Conservation (phyloP, 305 asterid species). For the Plantago coronopus region DNA sequence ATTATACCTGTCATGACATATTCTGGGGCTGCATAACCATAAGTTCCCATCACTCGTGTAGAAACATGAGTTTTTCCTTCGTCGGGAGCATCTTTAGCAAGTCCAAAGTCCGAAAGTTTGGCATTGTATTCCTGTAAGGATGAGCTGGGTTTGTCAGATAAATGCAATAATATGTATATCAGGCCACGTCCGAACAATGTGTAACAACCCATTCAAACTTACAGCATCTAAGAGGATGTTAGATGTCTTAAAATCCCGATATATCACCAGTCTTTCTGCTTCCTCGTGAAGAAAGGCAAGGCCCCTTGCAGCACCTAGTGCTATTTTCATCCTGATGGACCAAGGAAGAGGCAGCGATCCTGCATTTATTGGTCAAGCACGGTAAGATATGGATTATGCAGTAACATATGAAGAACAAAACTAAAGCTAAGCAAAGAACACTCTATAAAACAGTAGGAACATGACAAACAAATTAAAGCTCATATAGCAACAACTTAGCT, state of each 20-base stretch:
- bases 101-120: slow-evolving; percentile 96
- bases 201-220: slow-evolving; percentile 24
- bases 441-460: no score
- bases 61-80: slow-evolving; percentile 95
- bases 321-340: slow-evolving; percentile 95
- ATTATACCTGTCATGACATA: slow-evolving; percentile 93
- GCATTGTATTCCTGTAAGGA: slow-evolving; percentile 81
- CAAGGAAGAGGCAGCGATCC: slow-evolving; percentile 98
- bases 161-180: neutral
- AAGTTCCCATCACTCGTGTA: slow-evolving; percentile 98
- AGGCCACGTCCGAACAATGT: slow-evolving; percentile 4
- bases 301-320: slow-evolving; percentile 94
- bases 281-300: slow-evolving; percentile 96
- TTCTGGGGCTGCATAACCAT: slow-evolving; percentile 98
- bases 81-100: slow-evolving; percentile 97
- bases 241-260: slow-evolving; percentile 95
- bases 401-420: no score
- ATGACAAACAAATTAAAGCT: no score
- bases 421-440: no score
- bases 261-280: slow-evolving; percentile 93
- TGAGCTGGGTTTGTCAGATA: slow-evolving; percentile 5
- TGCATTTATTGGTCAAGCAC: slow-evolving; percentile 35
- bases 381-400: no score
- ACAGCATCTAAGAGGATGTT: slow-evolving; percentile 92
- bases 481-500: no score